These are phyloP conservation scores for Capsicum baccatum DNA, from an alignment of 257 asterid species.

Conservation along the genomic window DNA sequence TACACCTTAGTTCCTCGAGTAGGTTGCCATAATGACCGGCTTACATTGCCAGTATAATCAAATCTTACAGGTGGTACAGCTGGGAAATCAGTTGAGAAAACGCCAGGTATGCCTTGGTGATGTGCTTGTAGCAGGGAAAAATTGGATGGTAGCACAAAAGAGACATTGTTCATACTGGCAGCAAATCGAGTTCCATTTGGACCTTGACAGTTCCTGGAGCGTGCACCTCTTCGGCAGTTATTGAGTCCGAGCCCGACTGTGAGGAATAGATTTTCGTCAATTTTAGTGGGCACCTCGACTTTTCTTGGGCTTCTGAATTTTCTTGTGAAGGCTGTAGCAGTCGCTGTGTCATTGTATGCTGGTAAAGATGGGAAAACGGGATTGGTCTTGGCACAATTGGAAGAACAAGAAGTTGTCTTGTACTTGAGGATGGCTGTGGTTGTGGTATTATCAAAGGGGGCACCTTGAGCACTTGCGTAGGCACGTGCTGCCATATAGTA, in stretches of 20 bases:
- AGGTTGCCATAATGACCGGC: conserved; percentile 84
- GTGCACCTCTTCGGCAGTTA: conserved; percentile 59
- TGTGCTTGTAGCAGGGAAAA: conserved; percentile 82
- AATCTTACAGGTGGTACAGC: conserved; percentile 63
- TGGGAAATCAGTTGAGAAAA: conserved; percentile 81
- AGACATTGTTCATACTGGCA: conserved; percentile 88
- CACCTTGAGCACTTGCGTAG: conserved; percentile 84
- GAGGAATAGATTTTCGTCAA: conserved; percentile 73
- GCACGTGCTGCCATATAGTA: conserved; percentile 91
- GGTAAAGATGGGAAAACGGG: conserved; percentile 66
- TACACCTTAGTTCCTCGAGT: conserved; percentile 62
- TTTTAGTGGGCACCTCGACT: conserved; percentile 62
- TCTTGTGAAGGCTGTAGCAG: conserved; percentile 72
- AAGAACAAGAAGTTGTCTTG: conserved; percentile 54
- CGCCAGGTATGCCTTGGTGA: conserved; percentile 74
- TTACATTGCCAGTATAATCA: conserved; percentile 81
- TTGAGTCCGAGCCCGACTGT: conserved; percentile 83
- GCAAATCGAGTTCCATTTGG: conserved; percentile 89
- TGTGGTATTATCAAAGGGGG: conserved; percentile 89
- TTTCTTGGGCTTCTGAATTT: conserved; percentile 70
- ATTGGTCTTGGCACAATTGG: conserved; percentile 43
- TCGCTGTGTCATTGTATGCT: conserved; percentile 76
- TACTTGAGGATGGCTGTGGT: conserved; percentile 87
- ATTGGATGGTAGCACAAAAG: conserved; percentile 79
- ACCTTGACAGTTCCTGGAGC: conserved; percentile 67